Conservation (phyloP, 78 protist genomes). For the Guillardia theta region DNA sequence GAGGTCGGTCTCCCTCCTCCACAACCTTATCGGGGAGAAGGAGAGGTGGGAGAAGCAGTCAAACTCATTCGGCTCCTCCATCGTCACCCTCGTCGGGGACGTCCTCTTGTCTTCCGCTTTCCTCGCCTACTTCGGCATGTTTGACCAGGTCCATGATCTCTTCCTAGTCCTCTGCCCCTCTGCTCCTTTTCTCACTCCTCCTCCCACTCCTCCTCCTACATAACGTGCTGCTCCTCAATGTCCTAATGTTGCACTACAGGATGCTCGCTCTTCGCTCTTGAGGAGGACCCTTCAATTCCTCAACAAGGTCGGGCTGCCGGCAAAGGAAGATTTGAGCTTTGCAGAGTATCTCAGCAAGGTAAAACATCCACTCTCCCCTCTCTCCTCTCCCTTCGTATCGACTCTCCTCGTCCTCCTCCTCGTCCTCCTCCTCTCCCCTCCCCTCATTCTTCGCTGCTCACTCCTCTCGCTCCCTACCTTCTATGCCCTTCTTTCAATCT, state of each 20-base stretch:
- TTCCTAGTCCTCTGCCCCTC: background rate
- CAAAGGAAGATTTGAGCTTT: constrained; percentile 62
- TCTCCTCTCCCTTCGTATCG: no score
- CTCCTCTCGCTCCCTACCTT: no score
- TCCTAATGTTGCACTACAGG: background rate
- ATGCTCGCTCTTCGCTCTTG: background rate
- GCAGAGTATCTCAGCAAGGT: constrained; percentile 83
- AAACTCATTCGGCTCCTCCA: constrained; percentile 54
- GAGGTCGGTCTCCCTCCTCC: constrained; percentile 76
- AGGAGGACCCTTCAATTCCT: background rate
- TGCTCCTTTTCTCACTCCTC: background rate
- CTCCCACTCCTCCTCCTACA: background rate
- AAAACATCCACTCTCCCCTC: no score
- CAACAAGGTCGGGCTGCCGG: constrained; percentile 46
- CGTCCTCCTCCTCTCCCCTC: no score
- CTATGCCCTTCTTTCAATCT: no score
- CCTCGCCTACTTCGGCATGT: constrained; percentile 90
- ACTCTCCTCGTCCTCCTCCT: no score
- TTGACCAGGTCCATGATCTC: constrained; percentile 61
- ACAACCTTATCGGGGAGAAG: constrained; percentile 71
- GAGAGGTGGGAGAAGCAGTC: constrained; percentile 84
- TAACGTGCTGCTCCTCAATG: background rate
- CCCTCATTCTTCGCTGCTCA: no score
- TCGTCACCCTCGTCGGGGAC: constrained; percentile 88
- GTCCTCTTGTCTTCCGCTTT: constrained; percentile 84